These are phyloP conservation scores for Leucocoprinus sp. DNA, from an alignment of 768 basidiomycete species.

Conservation along the genomic window DNA sequence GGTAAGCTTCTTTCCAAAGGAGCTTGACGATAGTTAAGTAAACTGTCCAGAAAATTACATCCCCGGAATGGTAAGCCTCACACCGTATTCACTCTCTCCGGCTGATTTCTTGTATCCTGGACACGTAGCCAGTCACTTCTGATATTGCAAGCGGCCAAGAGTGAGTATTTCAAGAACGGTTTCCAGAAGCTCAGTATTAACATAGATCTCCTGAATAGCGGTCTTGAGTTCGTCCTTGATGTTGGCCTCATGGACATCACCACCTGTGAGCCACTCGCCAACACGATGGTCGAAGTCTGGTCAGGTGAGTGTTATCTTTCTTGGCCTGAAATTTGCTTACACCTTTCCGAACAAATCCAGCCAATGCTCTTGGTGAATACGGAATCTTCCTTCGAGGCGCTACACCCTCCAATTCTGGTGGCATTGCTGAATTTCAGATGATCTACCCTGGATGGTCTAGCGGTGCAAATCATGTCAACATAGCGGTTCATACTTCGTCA, in stretches of 20 bases:
- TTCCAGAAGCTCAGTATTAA: neutral
- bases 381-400: slow-evolving; percentile 31
- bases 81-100: neutral
- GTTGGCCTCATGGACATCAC: slow-evolving; percentile 30
- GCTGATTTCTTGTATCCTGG: neutral
- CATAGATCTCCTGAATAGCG: slow-evolving; percentile 15
- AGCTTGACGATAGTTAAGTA: neutral
- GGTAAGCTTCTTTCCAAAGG: slow-evolving; percentile 6
- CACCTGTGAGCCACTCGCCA: slow-evolving; percentile 31
- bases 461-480: slow-evolving; percentile 29
- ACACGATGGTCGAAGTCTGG: slow-evolving; percentile 33
- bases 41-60: slow-evolving; percentile 5
- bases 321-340: neutral
- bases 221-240: slow-evolving; percentile 28
- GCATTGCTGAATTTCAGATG: slow-evolving; percentile 31
- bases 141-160: slow-evolving; percentile 22
- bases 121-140: slow-evolving; percentile 18
- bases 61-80: slow-evolving; percentile 1
- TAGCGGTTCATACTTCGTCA: slow-evolving; percentile 24
- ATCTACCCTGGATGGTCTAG: slow-evolving; percentile 28
- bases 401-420: slow-evolving; percentile 22
- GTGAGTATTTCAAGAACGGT: slow-evolving; percentile 15
- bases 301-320: slow-evolving; percentile 15
- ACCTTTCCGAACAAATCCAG: slow-evolving; percentile 12
- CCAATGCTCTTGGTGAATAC: slow-evolving; percentile 28